These are phyloP conservation scores for Corrigiola litoralis DNA, from an alignment of 179 eudicot genomes.

Conservation along the genomic window DNA sequence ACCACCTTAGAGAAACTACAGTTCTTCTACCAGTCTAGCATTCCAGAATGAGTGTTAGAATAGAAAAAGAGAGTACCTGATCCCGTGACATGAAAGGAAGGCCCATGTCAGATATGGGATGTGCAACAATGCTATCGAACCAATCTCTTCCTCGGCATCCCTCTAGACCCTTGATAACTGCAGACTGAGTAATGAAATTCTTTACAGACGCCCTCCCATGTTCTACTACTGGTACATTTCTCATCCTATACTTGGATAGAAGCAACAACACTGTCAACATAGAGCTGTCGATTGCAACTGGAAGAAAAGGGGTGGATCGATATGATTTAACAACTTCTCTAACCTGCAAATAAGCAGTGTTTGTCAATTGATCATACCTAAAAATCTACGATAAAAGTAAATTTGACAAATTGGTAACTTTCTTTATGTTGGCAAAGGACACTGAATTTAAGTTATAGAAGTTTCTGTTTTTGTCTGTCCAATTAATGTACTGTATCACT, in stretches of 20 bases:
- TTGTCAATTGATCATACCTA: background rate
- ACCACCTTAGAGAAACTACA: background rate
- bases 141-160: slow-evolving; percentile 85
- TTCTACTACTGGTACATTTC: slow-evolving; percentile 88
- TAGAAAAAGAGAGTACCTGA: slow-evolving; percentile 40
- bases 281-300: slow-evolving; percentile 71
- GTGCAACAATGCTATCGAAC: slow-evolving; percentile 70
- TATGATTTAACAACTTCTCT: slow-evolving; percentile 60
- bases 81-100: slow-evolving; percentile 81
- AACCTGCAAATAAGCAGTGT: slow-evolving; percentile 49
- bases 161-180: slow-evolving; percentile 70
- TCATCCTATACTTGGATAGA: slow-evolving; percentile 81
- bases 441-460: too few relatives aligned
- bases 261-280: slow-evolving; percentile 85
- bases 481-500: too few relatives aligned
- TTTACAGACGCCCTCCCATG: slow-evolving; percentile 58
- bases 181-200: slow-evolving; percentile 92
- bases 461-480: too few relatives aligned
- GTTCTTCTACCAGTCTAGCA: background rate
- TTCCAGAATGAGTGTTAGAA: background rate
- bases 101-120: slow-evolving; percentile 67
- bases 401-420: too few relatives aligned
- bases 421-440: too few relatives aligned
- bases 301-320: slow-evolving; percentile 80
- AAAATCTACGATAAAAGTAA: too few relatives aligned